These are phyloP conservation scores for Eimeria maxima DNA, from an alignment of 169 alveolate species.

Conservation along the genomic window DNA sequence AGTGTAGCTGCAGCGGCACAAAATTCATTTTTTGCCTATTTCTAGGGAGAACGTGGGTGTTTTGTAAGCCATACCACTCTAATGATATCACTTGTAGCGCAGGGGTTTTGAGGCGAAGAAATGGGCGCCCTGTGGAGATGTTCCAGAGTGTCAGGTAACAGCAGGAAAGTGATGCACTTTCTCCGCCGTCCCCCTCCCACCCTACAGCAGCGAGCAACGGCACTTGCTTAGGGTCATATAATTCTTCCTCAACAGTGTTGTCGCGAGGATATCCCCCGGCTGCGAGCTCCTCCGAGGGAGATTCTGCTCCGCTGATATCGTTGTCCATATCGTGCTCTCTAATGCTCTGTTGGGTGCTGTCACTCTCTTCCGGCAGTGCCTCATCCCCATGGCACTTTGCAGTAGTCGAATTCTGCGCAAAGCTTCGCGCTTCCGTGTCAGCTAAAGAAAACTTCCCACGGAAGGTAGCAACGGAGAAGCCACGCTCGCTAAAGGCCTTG, in stretches of 20 bases:
- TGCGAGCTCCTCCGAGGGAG: background rate
- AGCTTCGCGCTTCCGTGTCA: background rate
- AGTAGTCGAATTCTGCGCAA: background rate
- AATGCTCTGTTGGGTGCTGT: background rate
- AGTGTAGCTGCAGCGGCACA: background rate
- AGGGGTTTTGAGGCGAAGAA: slow-evolving; percentile 49
- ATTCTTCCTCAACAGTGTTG: background rate
- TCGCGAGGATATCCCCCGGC: background rate
- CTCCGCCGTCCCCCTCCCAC: slow-evolving; percentile 75
- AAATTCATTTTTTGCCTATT: background rate
- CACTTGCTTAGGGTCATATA: slow-evolving; percentile 36
- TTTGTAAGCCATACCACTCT: slow-evolving; percentile 19
- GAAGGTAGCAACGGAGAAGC: slow-evolving; percentile 60
- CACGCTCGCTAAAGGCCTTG: slow-evolving; percentile 75
- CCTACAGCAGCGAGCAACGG: slow-evolving; percentile 76
- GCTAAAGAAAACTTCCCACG: slow-evolving; percentile 68
- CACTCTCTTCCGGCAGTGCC: background rate
- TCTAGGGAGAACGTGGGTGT: background rate
- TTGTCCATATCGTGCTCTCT: background rate
- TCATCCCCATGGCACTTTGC: background rate
- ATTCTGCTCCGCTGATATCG: background rate
- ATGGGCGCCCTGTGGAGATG: slow-evolving; percentile 21
- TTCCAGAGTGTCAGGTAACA: slow-evolving; percentile 73
- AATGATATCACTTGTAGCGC: slow-evolving; percentile 58
- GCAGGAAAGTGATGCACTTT: slow-evolving; percentile 47